phyloP scores from a whole-genome alignment of 805 yeast species.

The Kazachstania taianensis region DNA sequence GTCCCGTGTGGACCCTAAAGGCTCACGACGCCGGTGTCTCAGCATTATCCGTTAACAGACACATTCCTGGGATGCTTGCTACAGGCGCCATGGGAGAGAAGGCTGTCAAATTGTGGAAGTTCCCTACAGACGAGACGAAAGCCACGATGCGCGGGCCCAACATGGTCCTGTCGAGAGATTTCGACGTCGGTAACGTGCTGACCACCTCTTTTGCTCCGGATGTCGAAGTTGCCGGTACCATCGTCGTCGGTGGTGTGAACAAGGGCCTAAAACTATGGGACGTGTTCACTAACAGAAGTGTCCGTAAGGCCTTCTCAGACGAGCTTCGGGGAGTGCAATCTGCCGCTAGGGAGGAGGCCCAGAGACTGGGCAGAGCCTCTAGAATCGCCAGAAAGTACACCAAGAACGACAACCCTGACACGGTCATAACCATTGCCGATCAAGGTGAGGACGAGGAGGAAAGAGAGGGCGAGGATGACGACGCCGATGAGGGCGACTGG shows the following conservation, averaged over 20 bases:
- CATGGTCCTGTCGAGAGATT: slow-evolving; percentile 82
- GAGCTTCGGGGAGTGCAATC: slow-evolving; percentile 47
- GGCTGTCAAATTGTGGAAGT: slow-evolving; percentile 78
- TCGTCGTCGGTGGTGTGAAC: slow-evolving; percentile 79
- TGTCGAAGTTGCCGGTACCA: slow-evolving; percentile 70
- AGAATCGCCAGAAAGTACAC: slow-evolving; percentile 68
- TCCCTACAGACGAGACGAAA: slow-evolving; percentile 34
- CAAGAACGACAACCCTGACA: slow-evolving; percentile 38
- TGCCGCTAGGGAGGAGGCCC: slow-evolving; percentile 49
- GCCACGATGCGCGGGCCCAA: slow-evolving; percentile 45
- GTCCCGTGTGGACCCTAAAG: slow-evolving; percentile 88
- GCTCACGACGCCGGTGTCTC: slow-evolving; percentile 96
- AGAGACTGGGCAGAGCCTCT: slow-evolving; percentile 47
- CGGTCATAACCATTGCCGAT: slow-evolving; percentile 52
- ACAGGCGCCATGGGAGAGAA: slow-evolving; percentile 92
- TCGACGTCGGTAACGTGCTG: slow-evolving; percentile 89
- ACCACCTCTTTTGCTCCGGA: slow-evolving; percentile 79
- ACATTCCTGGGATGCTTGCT: slow-evolving; percentile 61
- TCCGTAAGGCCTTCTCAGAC: slow-evolving; percentile 55
- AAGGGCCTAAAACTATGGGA: slow-evolving; percentile 91
- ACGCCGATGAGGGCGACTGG: neutral
- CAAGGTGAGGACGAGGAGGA: slow-evolving; percentile 55
- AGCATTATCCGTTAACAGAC: slow-evolving; percentile 57
- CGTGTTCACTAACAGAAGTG: slow-evolving; percentile 68
- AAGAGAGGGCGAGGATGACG: slow-evolving; percentile 5